A percentile compares a stretch with the other conserved stretches of the same genome.
phyloP scores from a whole-genome alignment of 78 protist species.

The Dictyostelium capitatum region DNA sequence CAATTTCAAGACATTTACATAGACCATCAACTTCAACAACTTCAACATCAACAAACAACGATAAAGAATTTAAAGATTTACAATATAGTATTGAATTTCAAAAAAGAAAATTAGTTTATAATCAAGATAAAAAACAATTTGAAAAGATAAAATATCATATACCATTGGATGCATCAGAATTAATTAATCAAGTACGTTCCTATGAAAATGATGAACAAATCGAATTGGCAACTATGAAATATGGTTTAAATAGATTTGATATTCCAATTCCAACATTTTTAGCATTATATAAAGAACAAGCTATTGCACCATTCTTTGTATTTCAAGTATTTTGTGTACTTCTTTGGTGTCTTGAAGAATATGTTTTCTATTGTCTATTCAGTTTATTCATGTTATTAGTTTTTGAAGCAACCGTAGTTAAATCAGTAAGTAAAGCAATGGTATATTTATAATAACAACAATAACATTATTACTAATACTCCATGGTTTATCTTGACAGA shows the following conservation, averaged over 20 bases:
- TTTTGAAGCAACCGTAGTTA: conserved; percentile 96
- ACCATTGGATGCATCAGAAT: conserved; percentile 8
- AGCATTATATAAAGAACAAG: conserved; percentile 95
- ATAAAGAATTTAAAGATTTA: conserved; percentile 15
- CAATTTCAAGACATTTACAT: conserved; percentile 3
- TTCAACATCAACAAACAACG: background rate
- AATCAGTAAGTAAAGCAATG: conserved; percentile 31
- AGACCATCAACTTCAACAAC: background rate
- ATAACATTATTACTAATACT: background rate
- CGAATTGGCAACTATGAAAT: conserved; percentile 17
- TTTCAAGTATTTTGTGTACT: conserved; percentile 97
- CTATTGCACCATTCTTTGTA: conserved; percentile 99
- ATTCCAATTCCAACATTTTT: conserved; percentile 95
- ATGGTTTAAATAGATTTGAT: conserved; percentile 78
- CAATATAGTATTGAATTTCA: conserved; percentile 72
- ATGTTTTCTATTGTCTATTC: conserved; percentile 94
- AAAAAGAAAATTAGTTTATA: conserved; percentile 59
- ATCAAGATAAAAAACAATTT: conserved; percentile 41
- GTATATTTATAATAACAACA: background rate
- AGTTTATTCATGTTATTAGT: conserved; percentile 96
- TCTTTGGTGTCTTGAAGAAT: conserved; percentile 98
- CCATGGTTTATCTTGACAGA: conserved; percentile 18
- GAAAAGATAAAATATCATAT: conserved; percentile 35
- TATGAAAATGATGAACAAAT: conserved; percentile 48
- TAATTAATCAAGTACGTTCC: conserved; percentile 10